Percentiles rank a stretch among this genome's conserved stretches.
Evolutionary conservation across 345 rosid genomes (phyloP).

Genomic region (Citrus reticulata): DNA sequence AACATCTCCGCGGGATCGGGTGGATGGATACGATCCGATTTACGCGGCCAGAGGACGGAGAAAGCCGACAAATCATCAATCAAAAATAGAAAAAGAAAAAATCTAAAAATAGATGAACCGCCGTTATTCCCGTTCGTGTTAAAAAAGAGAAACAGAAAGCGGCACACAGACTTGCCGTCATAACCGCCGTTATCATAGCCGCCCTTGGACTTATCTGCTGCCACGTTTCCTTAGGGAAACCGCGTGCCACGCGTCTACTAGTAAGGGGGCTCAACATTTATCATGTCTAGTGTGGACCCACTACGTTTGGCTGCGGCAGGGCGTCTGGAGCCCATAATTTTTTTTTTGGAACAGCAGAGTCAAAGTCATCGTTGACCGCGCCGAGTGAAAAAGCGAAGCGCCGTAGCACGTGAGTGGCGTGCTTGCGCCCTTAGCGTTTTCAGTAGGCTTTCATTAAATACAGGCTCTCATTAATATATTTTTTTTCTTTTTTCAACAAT

Average conservation of each 20-base stretch:
- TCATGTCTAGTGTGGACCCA: not conserved
- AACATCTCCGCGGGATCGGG: not conserved
- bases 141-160: conserved; percentile 3
- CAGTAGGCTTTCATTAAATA: not conserved
- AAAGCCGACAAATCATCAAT: conserved; percentile 3
- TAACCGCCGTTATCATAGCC: conserved; percentile 37
- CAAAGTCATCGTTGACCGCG: conserved; percentile 27
- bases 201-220: not conserved
- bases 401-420: conserved; percentile 2
- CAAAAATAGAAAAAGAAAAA: not conserved
- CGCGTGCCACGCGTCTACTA: not conserved
- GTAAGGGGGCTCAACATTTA: not conserved
- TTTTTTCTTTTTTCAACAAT: no score
- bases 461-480: no score
- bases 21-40: not conserved
- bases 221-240: conserved; percentile 10
- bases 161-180: conserved; percentile 18
- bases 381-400: not conserved
- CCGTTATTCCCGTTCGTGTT: conserved; percentile 15
- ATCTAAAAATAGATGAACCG: not conserved
- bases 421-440: not conserved
- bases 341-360: not conserved
- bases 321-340: not conserved
- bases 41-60: conserved; percentile 1
- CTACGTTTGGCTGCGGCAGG: conserved; percentile 8